These are phyloP conservation scores for Cladosporium halotolerans DNA, from an alignment of 2,329 filamentous ascomycete species.

Conservation along the genomic window DNA sequence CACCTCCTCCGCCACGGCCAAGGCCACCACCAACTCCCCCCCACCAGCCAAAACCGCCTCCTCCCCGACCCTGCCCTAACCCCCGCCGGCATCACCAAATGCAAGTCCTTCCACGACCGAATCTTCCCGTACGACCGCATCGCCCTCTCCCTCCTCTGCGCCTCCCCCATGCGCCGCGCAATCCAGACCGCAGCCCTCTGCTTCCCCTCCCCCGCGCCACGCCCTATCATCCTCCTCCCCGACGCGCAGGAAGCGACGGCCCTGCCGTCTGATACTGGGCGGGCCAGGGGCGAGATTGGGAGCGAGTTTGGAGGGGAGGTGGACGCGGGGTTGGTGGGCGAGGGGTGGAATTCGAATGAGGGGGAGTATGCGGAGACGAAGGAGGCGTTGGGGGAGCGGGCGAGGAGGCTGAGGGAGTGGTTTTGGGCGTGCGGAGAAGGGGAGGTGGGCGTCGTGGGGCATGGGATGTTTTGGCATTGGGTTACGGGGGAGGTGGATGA, in stretches of 20 bases:
- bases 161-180: constrained; percentile 19
- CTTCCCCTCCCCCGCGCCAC: constrained; percentile 2
- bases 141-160: constrained; percentile 19
- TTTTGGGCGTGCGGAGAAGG: constrained; percentile 13
- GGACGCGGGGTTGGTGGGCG: constrained; percentile 1
- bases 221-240: constrained; percentile 15
- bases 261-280: constrained; percentile 20
- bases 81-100: constrained; percentile 15
- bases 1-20: constrained; percentile 21
- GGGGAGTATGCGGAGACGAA: constrained; percentile 11
- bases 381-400: constrained; percentile 11
- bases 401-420: constrained; percentile 12
- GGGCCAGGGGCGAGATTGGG: background rate
- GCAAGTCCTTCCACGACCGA: constrained; percentile 8
- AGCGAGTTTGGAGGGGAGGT: constrained; percentile 14
- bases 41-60: constrained; percentile 1
- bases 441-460: constrained; percentile 18
- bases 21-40: constrained; percentile 16
- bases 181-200: constrained; percentile 19
- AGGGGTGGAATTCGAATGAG: constrained; percentile 16
- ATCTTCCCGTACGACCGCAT: constrained; percentile 15
- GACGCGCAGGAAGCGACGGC: constrained; percentile 17
- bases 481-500: constrained; percentile 18
- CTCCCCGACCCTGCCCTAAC: constrained; percentile 20
- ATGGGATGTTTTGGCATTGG: constrained; percentile 19